Evolutionary conservation across 1,284 basidiomycete species (phyloP).

Genomic region (Inonotus obliquus): DNA sequence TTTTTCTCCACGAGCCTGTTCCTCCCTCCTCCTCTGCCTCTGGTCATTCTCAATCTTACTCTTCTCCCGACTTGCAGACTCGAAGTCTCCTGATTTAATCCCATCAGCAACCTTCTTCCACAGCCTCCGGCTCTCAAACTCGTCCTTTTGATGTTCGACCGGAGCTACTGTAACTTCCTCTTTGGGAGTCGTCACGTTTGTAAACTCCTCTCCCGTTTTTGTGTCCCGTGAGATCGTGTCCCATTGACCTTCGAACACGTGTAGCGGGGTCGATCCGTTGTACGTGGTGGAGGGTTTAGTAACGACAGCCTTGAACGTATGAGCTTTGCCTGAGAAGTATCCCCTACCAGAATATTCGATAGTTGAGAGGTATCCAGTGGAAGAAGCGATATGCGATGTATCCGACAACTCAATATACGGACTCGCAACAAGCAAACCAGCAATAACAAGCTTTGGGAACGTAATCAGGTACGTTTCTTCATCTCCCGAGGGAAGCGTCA

Average conservation of each 20-base stretch:
- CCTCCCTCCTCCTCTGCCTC: conserved; percentile 84
- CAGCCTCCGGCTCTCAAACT: conserved; percentile 84
- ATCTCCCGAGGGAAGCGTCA: conserved; percentile 53
- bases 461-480: conserved; percentile 86
- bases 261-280: conserved; percentile 31
- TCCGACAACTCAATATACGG: conserved; percentile 91
- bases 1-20: conserved; percentile 61
- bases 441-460: conserved; percentile 75
- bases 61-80: conserved; percentile 88
- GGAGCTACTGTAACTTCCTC: conserved; percentile 69
- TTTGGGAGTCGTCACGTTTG: conserved; percentile 60
- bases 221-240: conserved; percentile 61
- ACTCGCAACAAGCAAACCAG: conserved; percentile 50
- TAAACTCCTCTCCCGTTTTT: conserved; percentile 48
- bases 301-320: conserved; percentile 85
- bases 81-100: conserved; percentile 89
- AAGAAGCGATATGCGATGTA: conserved; percentile 78
- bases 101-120: conserved; percentile 90
- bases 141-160: conserved; percentile 57
- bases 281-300: conserved; percentile 33
- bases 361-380: conserved; percentile 64
- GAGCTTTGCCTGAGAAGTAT: conserved; percentile 91
- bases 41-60: conserved; percentile 94
- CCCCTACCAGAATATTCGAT: conserved; percentile 95
- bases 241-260: conserved; percentile 88